A percentile compares a stretch with the other conserved stretches of the same genome.
phyloP scores from a whole-genome alignment of 139 green algal genomes.

The Haematococcus sp. region DNA sequence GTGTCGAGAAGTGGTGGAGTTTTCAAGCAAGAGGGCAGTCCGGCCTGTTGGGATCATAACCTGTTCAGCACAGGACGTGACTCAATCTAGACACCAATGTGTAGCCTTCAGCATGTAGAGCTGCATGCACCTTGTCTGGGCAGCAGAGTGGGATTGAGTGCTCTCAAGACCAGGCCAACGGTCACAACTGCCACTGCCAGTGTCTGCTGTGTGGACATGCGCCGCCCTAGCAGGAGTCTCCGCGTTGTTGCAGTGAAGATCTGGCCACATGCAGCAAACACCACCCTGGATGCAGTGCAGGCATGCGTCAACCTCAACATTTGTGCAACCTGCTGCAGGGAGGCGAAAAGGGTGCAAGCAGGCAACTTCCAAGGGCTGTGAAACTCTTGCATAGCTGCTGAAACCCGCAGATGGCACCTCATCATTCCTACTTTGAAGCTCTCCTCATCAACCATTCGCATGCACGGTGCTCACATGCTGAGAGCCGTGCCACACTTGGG shows the following conservation, averaged over 20 bases:
- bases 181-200: constrained; percentile 4
- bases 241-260: constrained; percentile 21
- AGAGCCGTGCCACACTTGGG: constrained; percentile 16
- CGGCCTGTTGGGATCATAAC: not conserved
- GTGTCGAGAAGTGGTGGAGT: no score
- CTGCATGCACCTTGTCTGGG: no score
- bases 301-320: no score
- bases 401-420: not conserved
- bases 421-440: not conserved
- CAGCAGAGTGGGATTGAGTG: no score
- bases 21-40: not conserved
- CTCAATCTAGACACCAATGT: no score
- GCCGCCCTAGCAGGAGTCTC: constrained; percentile 9
- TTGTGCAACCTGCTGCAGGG: no score
- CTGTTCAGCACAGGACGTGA: no score
- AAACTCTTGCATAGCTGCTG: not conserved
- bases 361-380: no score
- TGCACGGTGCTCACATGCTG: constrained; percentile 13
- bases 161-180: no score
- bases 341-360: no score
- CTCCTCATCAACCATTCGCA: not conserved
- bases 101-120: no score
- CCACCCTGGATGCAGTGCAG: constrained; percentile 14
- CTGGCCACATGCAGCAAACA: constrained; percentile 28
- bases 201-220: constrained; percentile 13